Base-by-base conservation (phyloP, 176 grass and related monocot species). In the Avena sativa region DNA sequence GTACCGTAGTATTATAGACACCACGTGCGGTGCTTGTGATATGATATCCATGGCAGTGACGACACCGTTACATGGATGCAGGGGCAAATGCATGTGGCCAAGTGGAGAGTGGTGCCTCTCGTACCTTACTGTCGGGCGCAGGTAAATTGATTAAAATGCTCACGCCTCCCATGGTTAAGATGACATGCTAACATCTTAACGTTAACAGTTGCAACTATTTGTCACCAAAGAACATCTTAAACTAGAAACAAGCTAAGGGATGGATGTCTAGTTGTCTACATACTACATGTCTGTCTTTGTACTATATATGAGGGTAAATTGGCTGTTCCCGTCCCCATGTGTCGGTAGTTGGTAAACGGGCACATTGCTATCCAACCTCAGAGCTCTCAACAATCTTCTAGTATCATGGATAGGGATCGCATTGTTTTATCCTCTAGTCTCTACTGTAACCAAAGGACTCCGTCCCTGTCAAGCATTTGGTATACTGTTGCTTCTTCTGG, bases 31-130 rank as follows among this genome's bases (percentile, higher is more conserved):
- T 28, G 23, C 34, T 30, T 46, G 57, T 30, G 23, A 20, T 57
- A 23, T 62, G 16, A 10, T 65, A 57, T 55, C 80, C 57, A n/a
- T 58, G 75, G 47, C 62, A 55, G 44, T 26, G 44, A 78, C 28
- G 21, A 47, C 68, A 16, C 12, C n/a, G 12, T 47, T 23, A n/a
- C 40, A 46, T 73, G 21, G 21, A 26, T 34, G 32, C 32, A 34
- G 32, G 32, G n/a, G 84, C 74, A 78, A 25, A 32, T 48, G 66
- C 89, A 64, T 84, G 85, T 87, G 81, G 20, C 52, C 74, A 11
- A 19, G 77, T 74, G 83, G 49, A 66, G 15, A 19, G 77, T 74
- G 83, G 49, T 32, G 82, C 60, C 34, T 78, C 64, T 87, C 74
- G 43, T 90, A 52, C 74, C 74, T 12, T 83, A 38, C 9, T 65